Evolutionary conservation across 1,284 basidiomycete genomes (phyloP).

Genomic region (Malassezia yamatoensis): DNA sequence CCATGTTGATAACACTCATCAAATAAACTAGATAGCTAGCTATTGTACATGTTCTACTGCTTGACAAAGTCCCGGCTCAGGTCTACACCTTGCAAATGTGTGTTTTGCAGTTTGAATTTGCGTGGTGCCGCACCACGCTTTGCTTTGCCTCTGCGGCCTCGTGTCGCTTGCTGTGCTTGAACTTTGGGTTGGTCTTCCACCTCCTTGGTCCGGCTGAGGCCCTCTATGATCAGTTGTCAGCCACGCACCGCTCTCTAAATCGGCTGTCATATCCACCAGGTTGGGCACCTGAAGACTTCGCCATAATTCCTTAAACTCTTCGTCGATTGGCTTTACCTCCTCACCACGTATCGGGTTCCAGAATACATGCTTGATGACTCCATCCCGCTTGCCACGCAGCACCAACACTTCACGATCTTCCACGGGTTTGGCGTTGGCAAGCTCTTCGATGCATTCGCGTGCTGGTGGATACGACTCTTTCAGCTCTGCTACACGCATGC

Average conservation of each 20-base stretch:
- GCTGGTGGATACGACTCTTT: slow-evolving; percentile 85
- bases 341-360: slow-evolving; percentile 76
- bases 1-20: background rate
- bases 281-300: slow-evolving; percentile 70
- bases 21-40: background rate
- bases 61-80: slow-evolving; percentile 56
- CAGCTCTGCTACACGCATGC: slow-evolving; percentile 69
- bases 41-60: background rate
- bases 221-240: slow-evolving; percentile 12
- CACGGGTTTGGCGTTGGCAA: slow-evolving; percentile 48
- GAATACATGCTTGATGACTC: slow-evolving; percentile 63
- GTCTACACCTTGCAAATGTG: slow-evolving; percentile 70
- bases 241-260: slow-evolving; percentile 55
- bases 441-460: slow-evolving; percentile 35
- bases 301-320: slow-evolving; percentile 80
- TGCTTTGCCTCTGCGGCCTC: slow-evolving; percentile 22
- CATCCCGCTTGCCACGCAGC: slow-evolving; percentile 70
- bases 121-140: slow-evolving; percentile 30
- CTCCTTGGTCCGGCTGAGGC: slow-evolving; percentile 33
- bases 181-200: slow-evolving; percentile 23
- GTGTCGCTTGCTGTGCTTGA: slow-evolving; percentile 22
- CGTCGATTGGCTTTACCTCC: slow-evolving; percentile 62
- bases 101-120: slow-evolving; percentile 65
- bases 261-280: slow-evolving; percentile 66
- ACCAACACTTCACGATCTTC: slow-evolving; percentile 77